Evolutionary conservation across 1,139 yeast genomes (phyloP), one percentile per base, ranked within the genome.

Genomic region (Blastobotrys proliferans): DNA sequence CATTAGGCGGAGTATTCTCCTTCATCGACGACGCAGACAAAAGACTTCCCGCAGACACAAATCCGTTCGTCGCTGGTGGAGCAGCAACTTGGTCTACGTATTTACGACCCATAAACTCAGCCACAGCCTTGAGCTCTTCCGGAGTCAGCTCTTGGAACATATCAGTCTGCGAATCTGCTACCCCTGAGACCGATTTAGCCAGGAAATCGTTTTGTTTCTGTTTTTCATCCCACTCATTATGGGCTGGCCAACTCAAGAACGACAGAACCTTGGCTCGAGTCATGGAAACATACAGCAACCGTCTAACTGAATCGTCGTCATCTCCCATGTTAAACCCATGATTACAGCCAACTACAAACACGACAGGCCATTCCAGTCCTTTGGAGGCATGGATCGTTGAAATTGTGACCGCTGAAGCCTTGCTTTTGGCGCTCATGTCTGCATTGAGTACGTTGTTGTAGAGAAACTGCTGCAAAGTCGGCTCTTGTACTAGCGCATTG

Each of bases 291-390:
- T 86, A 92, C 51, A 88, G 73, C 55, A 94, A 76, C 40, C 97
- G 66, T 44, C 95, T 67, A 56, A 87, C 97, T 61, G 90, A 97
- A 2, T 41, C 51, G 10, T 42, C 47, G 8, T 40, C 33, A 13
- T 42, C 33, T 4, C 44, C 38, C 3, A 57, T 63, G 2, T 59
- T 60, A 1, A 64, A 67, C 2, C 64, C 63, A 54, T 52, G 20
- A 71, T 59, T 68, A 69, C 26, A 50, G 27, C 47, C 41, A 72
- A 76, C 20, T 10, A 87, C 74, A 57, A 87, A 85, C 0, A 92
- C 97, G 4, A 84, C 76, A 0, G 95, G 92, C 97, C 97, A 92
- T 61, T 92, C 97, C 4, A 88, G 68, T 1, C 97, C 97, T 58
- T 92, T 92, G 1, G 97, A 79, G 0, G 90, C 87, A 61, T 92